Evolutionary conservation across 192 early-diverging fungal species (phyloP).

Genomic region (Podila epigama): DNA sequence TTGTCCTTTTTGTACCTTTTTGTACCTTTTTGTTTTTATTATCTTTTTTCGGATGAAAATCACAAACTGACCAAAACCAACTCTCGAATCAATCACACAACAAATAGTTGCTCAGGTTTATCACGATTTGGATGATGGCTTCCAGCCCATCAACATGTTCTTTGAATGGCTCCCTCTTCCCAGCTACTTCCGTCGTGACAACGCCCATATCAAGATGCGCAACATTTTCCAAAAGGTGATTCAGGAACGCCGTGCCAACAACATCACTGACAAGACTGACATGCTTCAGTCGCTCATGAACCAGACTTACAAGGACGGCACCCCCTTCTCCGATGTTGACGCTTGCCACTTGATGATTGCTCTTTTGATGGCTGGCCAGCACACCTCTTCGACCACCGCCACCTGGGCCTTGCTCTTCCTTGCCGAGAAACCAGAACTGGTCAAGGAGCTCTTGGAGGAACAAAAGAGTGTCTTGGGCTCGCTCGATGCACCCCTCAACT

Average conservation of each 20-base stretch:
- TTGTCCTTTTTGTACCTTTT: too few species aligned
- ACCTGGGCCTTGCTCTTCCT: slow-evolving; percentile 93
- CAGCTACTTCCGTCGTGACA: slow-evolving; percentile 84
- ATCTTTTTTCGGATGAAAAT: too few species aligned
- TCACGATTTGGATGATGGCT: slow-evolving; percentile 93
- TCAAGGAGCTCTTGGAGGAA: slow-evolving; percentile 77
- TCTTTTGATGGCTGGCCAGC: slow-evolving; percentile 96
- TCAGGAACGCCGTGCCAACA: slow-evolving; percentile 70
- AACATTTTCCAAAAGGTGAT: slow-evolving; percentile 83
- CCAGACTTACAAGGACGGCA: slow-evolving; percentile 89
- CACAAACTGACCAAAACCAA: neutral
- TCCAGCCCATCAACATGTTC: slow-evolving; percentile 94
- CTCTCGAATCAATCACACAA: neutral
- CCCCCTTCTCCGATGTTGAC: slow-evolving; percentile 81
- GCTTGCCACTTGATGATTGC: slow-evolving; percentile 98
- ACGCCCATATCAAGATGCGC: slow-evolving; percentile 84
- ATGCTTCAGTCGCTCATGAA: slow-evolving; percentile 86
- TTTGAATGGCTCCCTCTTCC: slow-evolving; percentile 93
- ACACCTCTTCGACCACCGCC: slow-evolving; percentile 91
- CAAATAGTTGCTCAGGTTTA: slow-evolving; percentile 85
- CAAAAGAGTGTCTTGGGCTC: slow-evolving; percentile 67
- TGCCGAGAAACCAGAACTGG: slow-evolving; percentile 76
- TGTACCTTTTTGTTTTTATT: too few species aligned
- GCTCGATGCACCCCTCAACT: slow-evolving; percentile 62
- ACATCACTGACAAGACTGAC: slow-evolving; percentile 64